phyloP scores from a whole-genome alignment of 192 early-diverging fungal genomes.

The Podila epigama region DNA sequence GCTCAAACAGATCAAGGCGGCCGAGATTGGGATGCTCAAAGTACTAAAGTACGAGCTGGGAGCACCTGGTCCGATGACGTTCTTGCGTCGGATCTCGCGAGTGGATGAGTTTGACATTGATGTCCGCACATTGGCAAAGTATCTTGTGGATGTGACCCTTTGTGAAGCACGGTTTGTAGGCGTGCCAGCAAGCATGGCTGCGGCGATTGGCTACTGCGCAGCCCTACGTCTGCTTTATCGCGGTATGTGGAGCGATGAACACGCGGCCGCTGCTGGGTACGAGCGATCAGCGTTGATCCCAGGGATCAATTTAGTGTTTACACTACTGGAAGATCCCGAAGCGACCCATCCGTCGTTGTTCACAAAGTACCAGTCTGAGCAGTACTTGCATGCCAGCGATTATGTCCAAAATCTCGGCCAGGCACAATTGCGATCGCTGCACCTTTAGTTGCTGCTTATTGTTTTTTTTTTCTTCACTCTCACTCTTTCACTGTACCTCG shows the following conservation, averaged over 20 bases:
- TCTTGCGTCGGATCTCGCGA: slow-evolving; percentile 64
- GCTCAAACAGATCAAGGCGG: slow-evolving; percentile 55
- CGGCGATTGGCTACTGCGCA: slow-evolving; percentile 54
- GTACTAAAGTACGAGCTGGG: slow-evolving; percentile 67
- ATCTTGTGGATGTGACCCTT: slow-evolving; percentile 64
- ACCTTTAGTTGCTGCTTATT: no score
- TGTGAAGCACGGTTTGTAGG: slow-evolving; percentile 63
- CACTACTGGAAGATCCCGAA: slow-evolving; percentile 55
- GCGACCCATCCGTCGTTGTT: slow-evolving; percentile 50
- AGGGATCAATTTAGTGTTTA: slow-evolving; percentile 55
- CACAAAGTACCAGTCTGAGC: slow-evolving; percentile 54
- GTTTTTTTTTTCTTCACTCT: no score
- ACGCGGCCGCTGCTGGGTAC: slow-evolving; percentile 76
- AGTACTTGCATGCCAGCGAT: slow-evolving; percentile 45
- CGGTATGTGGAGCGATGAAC: slow-evolving; percentile 58
- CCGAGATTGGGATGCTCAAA: slow-evolving; percentile 64
- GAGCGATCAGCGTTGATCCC: slow-evolving; percentile 61
- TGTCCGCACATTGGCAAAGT: slow-evolving; percentile 66
- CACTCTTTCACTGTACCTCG: no score
- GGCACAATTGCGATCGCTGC: slow-evolving; percentile 6
- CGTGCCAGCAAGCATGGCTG: slow-evolving; percentile 55
- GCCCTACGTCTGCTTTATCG: slow-evolving; percentile 51
- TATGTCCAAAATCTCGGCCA: slow-evolving; percentile 48
- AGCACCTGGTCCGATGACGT: slow-evolving; percentile 63
- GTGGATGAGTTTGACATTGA: slow-evolving; percentile 65